Evolutionary conservation across 768 basidiomycete genomes (phyloP), one percentile per base, ranked within the genome.

Genomic region (Amanita polypyramis): DNA sequence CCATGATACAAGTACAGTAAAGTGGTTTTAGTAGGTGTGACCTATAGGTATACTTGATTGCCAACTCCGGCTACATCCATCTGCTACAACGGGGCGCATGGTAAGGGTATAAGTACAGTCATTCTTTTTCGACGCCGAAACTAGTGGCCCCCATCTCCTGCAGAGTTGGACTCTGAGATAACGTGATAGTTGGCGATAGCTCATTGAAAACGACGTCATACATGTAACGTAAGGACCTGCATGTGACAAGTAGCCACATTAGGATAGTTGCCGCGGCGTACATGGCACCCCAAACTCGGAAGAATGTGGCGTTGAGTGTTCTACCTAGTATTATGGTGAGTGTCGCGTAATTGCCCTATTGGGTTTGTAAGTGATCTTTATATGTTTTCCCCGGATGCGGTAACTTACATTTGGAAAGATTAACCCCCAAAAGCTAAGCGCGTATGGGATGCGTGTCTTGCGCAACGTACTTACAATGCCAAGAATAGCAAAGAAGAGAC

Each of bases 321-420:
- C 55, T 54, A 3, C 68, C 70, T 0, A 85, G 65, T 17, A 66
- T 63, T 17, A 85, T 69, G 0, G 80, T 83, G 8, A 80, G 65
- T 52, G 77, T 79, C 1, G 81, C 80, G 53, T 81, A 84, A 0
- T 83, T 82, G n/a, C 76, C 76, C 75, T 77, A 51, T 45, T 29
- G 17, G 38, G 39, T 8, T 53, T 29, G 15, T 37, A 3, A 21
- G 30, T 34, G 43, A 10, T 23, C n/a, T n/a, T 15, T 19, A 38
- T 4, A 14, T 17, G 15, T 35, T 9, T 20, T 12, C 2, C 21
- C 4, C 5, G 14, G 20, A 15, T 23, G 30, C n/a, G 30, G 34
- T 17, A 23, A 60, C 59, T 39, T 43, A 68, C 84, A 52, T 82
- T 84, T 4, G 84, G 83, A 57, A 85, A 85, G 52, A 85, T 76